A percentile compares a stretch with the other conserved stretches of the same genome.
Conservation (phyloP, 2,329 filamentous ascomycete genomes). For the Aspergillus carbonarius region DNA sequence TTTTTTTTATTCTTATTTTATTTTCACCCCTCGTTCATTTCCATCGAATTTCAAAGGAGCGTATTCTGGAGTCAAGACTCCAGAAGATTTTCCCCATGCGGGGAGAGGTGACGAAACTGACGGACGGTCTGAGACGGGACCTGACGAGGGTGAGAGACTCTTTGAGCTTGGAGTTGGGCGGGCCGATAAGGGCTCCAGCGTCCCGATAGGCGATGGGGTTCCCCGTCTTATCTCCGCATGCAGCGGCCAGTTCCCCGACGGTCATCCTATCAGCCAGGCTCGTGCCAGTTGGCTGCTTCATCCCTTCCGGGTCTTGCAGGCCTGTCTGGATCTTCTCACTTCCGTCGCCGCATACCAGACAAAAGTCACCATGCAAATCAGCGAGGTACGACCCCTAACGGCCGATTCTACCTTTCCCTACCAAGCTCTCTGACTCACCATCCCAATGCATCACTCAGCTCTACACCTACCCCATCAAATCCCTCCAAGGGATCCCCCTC, state of each 20-base stretch:
- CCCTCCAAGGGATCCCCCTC: constrained; percentile 62
- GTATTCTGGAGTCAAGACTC: not conserved
- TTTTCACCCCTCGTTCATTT: too few relatives aligned
- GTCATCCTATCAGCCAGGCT: too few relatives aligned
- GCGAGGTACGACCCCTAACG: constrained; percentile 27
- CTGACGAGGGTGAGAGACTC: too few relatives aligned
- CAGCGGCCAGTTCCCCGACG: not conserved
- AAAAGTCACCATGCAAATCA: constrained; percentile 31
- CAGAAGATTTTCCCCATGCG: not conserved
- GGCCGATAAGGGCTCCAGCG: not conserved
- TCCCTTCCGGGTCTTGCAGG: too few relatives aligned
- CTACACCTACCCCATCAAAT: constrained; percentile 74
- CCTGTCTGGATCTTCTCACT: too few relatives aligned
- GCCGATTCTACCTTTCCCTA: not conserved
- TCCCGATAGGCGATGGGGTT: not conserved
- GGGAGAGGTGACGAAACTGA: too few relatives aligned
- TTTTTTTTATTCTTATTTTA: too few relatives aligned
- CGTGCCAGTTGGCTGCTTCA: too few relatives aligned
- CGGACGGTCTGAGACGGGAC: too few relatives aligned
- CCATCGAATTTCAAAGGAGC: not conserved
- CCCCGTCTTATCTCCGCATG: not conserved
- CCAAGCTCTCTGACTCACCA: not conserved
- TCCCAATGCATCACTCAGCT: constrained; percentile 45
- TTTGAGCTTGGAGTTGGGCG: too few relatives aligned
- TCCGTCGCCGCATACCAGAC: too few relatives aligned